Evolutionary conservation across 768 basidiomycete genomes (phyloP).

Genomic region (Mycena rebaudengoi): DNA sequence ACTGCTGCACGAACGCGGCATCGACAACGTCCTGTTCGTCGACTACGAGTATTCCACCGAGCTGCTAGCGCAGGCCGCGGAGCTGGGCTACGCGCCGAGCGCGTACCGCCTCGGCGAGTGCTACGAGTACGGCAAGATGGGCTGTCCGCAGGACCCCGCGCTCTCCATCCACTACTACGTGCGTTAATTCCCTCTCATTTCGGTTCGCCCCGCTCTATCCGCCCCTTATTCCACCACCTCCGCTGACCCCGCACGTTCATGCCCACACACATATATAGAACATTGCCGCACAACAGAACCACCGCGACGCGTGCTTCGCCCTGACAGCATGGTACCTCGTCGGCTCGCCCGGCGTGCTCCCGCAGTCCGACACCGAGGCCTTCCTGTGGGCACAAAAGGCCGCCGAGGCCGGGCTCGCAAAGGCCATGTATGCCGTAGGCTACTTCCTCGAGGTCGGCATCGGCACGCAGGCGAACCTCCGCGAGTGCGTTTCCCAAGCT

Average conservation of each 20-base stretch:
- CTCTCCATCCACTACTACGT: conserved; percentile 99
- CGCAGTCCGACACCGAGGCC: conserved; percentile 98
- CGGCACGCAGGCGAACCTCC: conserved; percentile 71
- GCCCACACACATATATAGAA: too few species aligned
- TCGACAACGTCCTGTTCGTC: conserved; percentile 96
- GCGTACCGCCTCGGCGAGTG: conserved; percentile 97
- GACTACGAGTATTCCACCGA: conserved; percentile 96
- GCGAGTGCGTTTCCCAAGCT: too few species aligned
- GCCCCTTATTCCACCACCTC: too few species aligned
- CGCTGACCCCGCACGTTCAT: too few species aligned
- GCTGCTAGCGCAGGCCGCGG: conserved; percentile 92
- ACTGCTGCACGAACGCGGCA: conserved; percentile 94
- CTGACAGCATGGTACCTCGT: conserved; percentile 99
- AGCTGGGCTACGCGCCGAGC: conserved; percentile 95
- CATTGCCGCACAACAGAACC: conserved; percentile 96
- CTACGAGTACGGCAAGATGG: conserved; percentile 99
- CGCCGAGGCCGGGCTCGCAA: conserved; percentile 89
- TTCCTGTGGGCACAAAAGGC: conserved; percentile 98
- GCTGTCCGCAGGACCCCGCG: conserved; percentile 96
- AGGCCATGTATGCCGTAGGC: conserved; percentile 98
- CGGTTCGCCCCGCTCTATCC: background rate
- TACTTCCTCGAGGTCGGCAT: conserved; percentile 98
- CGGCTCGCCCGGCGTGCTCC: conserved; percentile 95
- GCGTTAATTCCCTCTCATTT: conserved; percentile 45
- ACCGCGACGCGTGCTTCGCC: conserved; percentile 97